These are phyloP conservation scores for Penicillium sumatraense DNA, from an alignment of 2,329 filamentous ascomycete genomes.

Conservation along the genomic window DNA sequence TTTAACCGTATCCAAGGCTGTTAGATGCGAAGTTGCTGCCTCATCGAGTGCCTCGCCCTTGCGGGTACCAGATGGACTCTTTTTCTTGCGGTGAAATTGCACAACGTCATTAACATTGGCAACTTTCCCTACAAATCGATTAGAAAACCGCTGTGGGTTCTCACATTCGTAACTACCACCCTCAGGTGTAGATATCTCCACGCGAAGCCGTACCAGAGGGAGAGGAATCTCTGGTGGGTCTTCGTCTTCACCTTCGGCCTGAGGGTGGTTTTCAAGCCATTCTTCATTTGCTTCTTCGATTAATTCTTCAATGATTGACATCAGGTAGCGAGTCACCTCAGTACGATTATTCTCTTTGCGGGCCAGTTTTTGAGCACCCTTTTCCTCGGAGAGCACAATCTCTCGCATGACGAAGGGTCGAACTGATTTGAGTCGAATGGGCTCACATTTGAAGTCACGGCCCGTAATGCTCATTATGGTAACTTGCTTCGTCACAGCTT, in stretches of 20 bases:
- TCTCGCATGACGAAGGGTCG: conserved; percentile 89
- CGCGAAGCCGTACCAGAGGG: conserved; percentile 84
- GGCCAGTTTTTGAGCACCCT: conserved; percentile 75
- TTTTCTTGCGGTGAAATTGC: conserved; percentile 89
- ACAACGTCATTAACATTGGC: conserved; percentile 95
- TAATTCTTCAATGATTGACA: conserved; percentile 79
- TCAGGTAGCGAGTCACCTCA: conserved; percentile 77
- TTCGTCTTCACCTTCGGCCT: conserved; percentile 59
- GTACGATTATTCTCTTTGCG: conserved; percentile 82
- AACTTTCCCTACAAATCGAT: conserved; percentile 85
- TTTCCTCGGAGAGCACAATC: conserved; percentile 75
- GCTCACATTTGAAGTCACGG: conserved; percentile 77
- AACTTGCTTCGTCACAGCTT: conserved; percentile 89
- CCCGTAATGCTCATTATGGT: conserved; percentile 83
- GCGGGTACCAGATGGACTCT: conserved; percentile 51
- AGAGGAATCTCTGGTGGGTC: conserved; percentile 67
- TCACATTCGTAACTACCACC: conserved; percentile 87
- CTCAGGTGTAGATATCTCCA: conserved; percentile 85
- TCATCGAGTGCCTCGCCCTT: conserved; percentile 64
- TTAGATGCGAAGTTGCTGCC: conserved; percentile 63
- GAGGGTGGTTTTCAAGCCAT: conserved; percentile 78
- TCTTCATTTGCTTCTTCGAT: conserved; percentile 81
- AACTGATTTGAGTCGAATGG: conserved; percentile 83
- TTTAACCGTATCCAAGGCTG: conserved; percentile 73
- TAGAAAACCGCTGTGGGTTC: conserved; percentile 95